Percentiles rank a stretch among this genome's conserved stretches.
Conservation (phyloP, 768 basidiomycete genomes). For the Amanita pallidorosea region DNA sequence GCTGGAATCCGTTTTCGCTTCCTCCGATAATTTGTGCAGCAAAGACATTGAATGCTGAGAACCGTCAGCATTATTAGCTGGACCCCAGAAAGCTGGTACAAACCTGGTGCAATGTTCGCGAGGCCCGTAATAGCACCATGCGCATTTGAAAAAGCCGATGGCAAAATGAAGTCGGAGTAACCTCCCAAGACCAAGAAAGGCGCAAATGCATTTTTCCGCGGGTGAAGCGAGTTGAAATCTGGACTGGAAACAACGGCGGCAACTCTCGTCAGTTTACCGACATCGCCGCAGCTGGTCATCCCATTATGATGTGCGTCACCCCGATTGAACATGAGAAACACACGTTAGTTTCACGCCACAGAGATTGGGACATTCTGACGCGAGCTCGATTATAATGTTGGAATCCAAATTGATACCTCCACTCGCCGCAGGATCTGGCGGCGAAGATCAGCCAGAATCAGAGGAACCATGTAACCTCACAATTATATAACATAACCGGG, state of each 20-base stretch:
- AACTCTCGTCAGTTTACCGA: conserved; percentile 85
- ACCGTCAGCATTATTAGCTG: not conserved
- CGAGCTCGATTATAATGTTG: conserved; percentile 75
- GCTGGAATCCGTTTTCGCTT: conserved; percentile 40
- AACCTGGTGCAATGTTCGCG: conserved; percentile 74
- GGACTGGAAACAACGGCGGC: conserved; percentile 52
- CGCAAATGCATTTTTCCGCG: conserved; percentile 53
- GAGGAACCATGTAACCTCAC: conserved; percentile 28
- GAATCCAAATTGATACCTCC: conserved; percentile 91
- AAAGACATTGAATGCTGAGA: conserved; percentile 45
- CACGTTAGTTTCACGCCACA: conserved; percentile 87
- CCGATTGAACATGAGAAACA: conserved; percentile 16
- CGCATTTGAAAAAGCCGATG: conserved; percentile 60
- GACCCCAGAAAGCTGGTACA: conserved; percentile 12
- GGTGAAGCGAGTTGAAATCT: conserved; percentile 44
- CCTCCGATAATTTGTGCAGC: conserved; percentile 53
- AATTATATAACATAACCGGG: conserved; percentile 85
- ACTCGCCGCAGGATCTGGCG: conserved; percentile 70
- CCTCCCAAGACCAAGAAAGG: conserved; percentile 85
- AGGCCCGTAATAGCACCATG: conserved; percentile 90
- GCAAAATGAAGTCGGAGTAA: conserved; percentile 73
- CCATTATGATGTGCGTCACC: conserved; percentile 6
- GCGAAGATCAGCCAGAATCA: conserved; percentile 8
- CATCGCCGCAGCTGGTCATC: conserved; percentile 65
- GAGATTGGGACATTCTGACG: conserved; percentile 63